A percentile compares a stretch with the other conserved stretches of the same genome.
Conservation (phyloP, 106 monocot species). For the Platanthera zijinensis region DNA sequence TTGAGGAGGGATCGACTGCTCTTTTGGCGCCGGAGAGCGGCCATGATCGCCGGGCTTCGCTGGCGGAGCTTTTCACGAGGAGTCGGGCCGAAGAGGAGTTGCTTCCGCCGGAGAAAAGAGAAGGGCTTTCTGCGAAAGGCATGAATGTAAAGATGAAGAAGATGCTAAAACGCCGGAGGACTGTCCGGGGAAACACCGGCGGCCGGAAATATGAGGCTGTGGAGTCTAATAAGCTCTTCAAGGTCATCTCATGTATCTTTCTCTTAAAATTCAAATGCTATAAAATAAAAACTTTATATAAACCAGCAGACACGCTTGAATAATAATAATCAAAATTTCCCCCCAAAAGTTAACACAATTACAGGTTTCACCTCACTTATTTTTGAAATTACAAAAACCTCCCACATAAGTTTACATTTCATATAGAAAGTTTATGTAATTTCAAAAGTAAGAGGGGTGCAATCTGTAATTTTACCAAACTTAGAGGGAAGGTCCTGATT, state of each 20-base stretch:
- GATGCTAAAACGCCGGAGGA: not conserved
- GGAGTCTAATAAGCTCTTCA: not conserved
- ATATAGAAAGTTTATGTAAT: too few relatives aligned
- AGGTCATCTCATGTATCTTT: not conserved
- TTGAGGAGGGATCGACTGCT: not conserved
- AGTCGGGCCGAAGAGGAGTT: slow-evolving; percentile 18
- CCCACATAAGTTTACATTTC: too few relatives aligned
- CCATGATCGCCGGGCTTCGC: slow-evolving; percentile 16
- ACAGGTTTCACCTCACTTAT: too few relatives aligned
- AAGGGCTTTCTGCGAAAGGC: not conserved
- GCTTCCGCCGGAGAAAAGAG: not conserved
- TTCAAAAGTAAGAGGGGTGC: too few relatives aligned
- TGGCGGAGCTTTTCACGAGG: slow-evolving; percentile 35
- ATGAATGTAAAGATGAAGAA: not conserved
- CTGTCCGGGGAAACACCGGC: not conserved
- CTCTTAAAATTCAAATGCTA: too few relatives aligned
- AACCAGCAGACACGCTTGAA: too few relatives aligned
- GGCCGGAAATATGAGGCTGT: not conserved
- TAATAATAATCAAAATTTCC: too few relatives aligned
- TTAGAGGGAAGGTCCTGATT: too few relatives aligned
- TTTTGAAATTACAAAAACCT: too few relatives aligned
- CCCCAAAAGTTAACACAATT: too few relatives aligned
- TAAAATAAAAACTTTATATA: too few relatives aligned
- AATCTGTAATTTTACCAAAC: too few relatives aligned
- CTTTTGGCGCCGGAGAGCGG: not conserved